Evolutionary conservation across 768 basidiomycete genomes (phyloP), one percentile per base, ranked within the genome.

Genomic region (Hortiboletus campestris): DNA sequence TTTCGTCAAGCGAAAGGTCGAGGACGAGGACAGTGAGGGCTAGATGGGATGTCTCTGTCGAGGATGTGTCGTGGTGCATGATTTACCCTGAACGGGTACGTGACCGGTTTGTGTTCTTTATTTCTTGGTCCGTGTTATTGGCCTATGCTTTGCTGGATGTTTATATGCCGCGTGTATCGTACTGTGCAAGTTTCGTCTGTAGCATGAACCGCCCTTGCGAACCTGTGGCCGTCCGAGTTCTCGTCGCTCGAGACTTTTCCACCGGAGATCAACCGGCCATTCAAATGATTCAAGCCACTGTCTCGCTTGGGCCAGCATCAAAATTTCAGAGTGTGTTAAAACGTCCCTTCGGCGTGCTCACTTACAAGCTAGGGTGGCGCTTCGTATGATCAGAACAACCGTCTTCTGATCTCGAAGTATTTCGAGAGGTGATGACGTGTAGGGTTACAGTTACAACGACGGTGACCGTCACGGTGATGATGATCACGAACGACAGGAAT

Each of bases 1-100:
- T 48, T 62, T 74, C 34, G 31, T 61, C 39, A 62, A 58, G 29
- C 49, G 40, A 41, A 28, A 49, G 12, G 22, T 34, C 9, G 49
- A 36, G 35, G 31, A 56, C 2, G 46, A 41, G 20, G 50, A 34
- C 0, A 52, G 46, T 12, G 46, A 60, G 6, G 39, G 16, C 16
- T 53, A 51, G 31, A 11, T 11, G 40, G 12, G 9, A n/a, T 25
- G n/a, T 32, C 12, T 22, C 29, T 32, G 29, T 53, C 12, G 32
- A 19, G 22, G 2, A 16, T 10, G 25, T 35, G 22, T 47, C 31
- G 31, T 22, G n/a, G 40, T 11, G 3, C 25, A 32, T 46, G 4
- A 8, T 25, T 25, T 4, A 25, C 5, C 34, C 4, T 35, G 20
- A 8, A 17, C 5, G 25, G 51, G 40, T 42, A 9, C 41, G 49